These are phyloP conservation scores for Kockovaella imperatae DNA, from an alignment of 768 basidiomycete species.

Conservation along the genomic window DNA sequence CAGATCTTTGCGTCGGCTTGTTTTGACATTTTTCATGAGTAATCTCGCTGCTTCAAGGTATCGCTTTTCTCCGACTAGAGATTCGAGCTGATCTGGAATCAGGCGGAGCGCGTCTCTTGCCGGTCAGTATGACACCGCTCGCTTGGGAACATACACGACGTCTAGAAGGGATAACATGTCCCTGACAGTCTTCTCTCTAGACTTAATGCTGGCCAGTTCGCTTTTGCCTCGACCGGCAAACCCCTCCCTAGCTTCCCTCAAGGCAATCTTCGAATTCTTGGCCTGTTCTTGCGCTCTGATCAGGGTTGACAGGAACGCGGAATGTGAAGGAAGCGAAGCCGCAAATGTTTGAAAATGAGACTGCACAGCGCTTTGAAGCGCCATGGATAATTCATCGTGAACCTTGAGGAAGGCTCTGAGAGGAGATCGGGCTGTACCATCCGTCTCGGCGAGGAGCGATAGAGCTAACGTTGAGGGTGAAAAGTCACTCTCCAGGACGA, in stretches of 20 bases:
- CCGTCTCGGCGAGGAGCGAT: conserved; percentile 54
- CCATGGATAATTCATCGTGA: conserved; percentile 32
- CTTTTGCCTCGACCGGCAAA: conserved; percentile 49
- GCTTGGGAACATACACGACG: conserved; percentile 58
- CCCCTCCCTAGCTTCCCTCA: conserved; percentile 73
- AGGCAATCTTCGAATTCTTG: conserved; percentile 57
- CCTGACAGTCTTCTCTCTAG: conserved; percentile 78
- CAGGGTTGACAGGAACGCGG: conserved; percentile 65
- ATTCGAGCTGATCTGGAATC: conserved; percentile 85
- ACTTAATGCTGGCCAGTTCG: conserved; percentile 54
- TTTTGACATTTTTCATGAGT: conserved; percentile 77
- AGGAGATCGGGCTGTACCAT: conserved; percentile 9
- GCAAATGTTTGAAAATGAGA: conserved; percentile 92
- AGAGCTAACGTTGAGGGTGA: conserved; percentile 90
- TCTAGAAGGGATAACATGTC: conserved; percentile 94
- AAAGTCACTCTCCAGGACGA: conserved; percentile 58
- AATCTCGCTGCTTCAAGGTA: conserved; percentile 80
- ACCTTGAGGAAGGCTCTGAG: conserved; percentile 34
- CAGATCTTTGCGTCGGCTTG: conserved; percentile 86
- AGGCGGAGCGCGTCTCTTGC: conserved; percentile 77
- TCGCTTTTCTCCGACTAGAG: conserved; percentile 90
- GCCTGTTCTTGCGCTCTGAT: conserved; percentile 67
- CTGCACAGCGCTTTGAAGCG: conserved; percentile 47
- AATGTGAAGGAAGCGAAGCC: conserved; percentile 84
- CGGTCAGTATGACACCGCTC: conserved; percentile 21